Base-by-base conservation (phyloP, 495 filamentous ascomycete genomes). In the Jackrogersella minutella region DNA sequence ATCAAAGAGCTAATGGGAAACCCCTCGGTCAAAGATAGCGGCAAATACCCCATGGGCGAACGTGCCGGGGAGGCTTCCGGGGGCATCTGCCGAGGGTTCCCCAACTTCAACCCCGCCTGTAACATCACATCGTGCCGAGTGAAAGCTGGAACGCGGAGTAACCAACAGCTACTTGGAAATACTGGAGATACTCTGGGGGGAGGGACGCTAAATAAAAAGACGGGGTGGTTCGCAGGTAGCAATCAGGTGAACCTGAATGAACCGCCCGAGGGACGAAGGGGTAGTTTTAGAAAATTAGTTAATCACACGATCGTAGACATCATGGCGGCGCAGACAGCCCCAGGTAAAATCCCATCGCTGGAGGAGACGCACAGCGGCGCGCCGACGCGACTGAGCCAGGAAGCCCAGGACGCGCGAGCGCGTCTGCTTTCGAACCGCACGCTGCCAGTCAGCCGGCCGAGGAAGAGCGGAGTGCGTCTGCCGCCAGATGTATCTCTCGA, bases 401-500 rank as follows among this genome's bases (percentile, higher is more conserved):
- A 77, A 58, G 77, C 78, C 13, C 24, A 65, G 10, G 66, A 53
- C 30, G 68, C 66, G 10, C 72, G 73, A 67, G 68, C 57, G n/a
- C 67, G 69, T 16, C 64, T 79, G 7, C 64, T 69, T 22, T 68
- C 73, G 2, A 74, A 76, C 44, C 66, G 66, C 17, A 80, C 78
- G 5, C 53, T 77, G 4, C 77, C 75, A 6, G 40, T 64, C 16
- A 76, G 72, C 57, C 54, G 37, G 10, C 68, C 77, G 26, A 74
- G 79, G 6, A 68, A 74, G 55, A 40, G 21, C 1, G 28, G 66
- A 10, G 55, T 77, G 6, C 69, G 69, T n/a, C 66, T 80, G n/a
- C 80, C 80, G 24, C 80, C 78, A 2, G 73, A 74, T 34, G 76
- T 72, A 9, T 76, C 67, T 10, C 59, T 47, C 10, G 74, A 75